These are phyloP conservation scores for Atalantia buxifolia DNA, from an alignment of 345 rosid genomes.

Conservation along the genomic window DNA sequence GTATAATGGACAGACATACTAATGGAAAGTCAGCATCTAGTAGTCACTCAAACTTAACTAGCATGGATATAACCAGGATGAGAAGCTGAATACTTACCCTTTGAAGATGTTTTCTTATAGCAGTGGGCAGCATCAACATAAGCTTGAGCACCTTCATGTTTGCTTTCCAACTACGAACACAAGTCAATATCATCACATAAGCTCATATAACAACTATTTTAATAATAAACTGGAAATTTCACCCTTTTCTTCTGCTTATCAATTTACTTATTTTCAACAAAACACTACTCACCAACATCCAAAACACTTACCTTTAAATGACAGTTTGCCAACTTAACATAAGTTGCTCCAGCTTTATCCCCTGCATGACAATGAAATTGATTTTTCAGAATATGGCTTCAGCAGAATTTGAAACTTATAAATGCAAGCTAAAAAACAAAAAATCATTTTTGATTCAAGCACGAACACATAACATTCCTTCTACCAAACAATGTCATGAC, in stretches of 20 bases:
- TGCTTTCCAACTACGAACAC: conserved; percentile 64
- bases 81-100: conserved; percentile 39
- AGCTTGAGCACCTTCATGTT: conserved; percentile 84
- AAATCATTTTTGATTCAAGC: background rate
- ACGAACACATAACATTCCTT: too few relatives aligned
- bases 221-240: background rate
- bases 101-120: conserved; percentile 73
- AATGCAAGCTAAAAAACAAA: background rate
- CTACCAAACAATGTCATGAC: background rate
- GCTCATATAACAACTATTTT: background rate
- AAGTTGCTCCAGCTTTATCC: conserved; percentile 78
- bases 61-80: background rate
- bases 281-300: background rate
- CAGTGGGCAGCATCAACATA: conserved; percentile 87
- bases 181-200: conserved; percentile 3
- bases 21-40: background rate
- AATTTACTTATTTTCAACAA: background rate
- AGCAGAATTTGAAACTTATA: background rate
- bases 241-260: background rate
- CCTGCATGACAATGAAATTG: conserved; percentile 40
- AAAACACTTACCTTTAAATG: conserved; percentile 52
- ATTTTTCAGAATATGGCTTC: background rate
- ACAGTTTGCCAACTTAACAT: conserved; percentile 69
- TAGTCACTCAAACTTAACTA: background rate
- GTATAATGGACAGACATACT: background rate